A percentile compares a stretch with the other conserved stretches of the same genome.
phyloP scores from a whole-genome alignment of 768 basidiomycete genomes.

The Clitopilus passeckerianus region DNA sequence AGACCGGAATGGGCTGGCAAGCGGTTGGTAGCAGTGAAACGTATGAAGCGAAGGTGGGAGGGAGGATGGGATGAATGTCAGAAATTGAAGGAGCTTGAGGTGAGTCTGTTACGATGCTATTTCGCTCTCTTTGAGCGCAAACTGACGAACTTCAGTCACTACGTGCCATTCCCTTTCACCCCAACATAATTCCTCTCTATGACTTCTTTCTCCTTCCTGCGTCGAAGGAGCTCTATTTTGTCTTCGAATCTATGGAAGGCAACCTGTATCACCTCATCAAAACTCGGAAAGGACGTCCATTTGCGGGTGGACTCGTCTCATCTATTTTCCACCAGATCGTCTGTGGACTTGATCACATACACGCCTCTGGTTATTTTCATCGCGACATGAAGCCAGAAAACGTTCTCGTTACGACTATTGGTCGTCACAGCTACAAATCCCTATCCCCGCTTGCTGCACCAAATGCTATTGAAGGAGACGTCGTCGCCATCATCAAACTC shows the following conservation, averaged over 20 bases:
- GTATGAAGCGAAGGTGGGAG: conserved; percentile 98
- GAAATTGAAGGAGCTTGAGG: conserved; percentile 92
- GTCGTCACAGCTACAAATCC: conserved; percentile 85
- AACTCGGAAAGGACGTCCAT: conserved; percentile 87
- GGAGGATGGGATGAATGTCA: conserved; percentile 98
- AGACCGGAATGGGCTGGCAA: conserved; percentile 93
- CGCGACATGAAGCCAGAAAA: conserved; percentile 99
- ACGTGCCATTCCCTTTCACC: conserved; percentile 90
- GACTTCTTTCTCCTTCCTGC: conserved; percentile 98
- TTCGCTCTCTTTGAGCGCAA: conserved; percentile 7
- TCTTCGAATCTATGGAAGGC: conserved; percentile 99
- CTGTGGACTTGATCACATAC: conserved; percentile 88
- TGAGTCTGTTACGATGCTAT: conserved; percentile 27
- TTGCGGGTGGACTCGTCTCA: conserved; percentile 95
- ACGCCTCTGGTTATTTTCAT: conserved; percentile 92
- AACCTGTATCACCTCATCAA: conserved; percentile 99
- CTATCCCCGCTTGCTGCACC: conserved; percentile 65
- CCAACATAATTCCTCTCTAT: conserved; percentile 97
- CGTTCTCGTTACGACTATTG: conserved; percentile 95
- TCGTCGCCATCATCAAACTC: conserved; percentile 94
- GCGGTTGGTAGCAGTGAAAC: conserved; percentile 92
- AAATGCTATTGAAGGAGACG: conserved; percentile 81
- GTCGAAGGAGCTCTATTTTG: conserved; percentile 96
- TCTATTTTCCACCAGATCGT: conserved; percentile 94
- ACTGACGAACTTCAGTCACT: conserved; percentile 60